Evolutionary conservation across 352 stramenopile species (phyloP), one percentile per base, ranked within the genome.

Genomic region (Thalassiosira gravida): DNA sequence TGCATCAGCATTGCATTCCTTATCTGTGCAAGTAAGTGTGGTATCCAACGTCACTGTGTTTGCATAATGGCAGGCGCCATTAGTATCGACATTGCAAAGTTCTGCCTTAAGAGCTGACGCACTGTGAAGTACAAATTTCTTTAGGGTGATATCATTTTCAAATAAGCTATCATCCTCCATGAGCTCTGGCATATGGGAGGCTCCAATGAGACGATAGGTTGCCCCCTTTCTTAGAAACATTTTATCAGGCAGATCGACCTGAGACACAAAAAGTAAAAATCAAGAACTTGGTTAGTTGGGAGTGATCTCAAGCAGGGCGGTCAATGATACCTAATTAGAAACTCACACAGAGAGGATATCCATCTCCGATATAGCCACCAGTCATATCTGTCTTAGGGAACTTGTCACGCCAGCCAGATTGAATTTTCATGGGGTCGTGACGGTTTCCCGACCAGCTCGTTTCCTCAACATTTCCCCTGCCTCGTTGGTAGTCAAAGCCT

Each of bases 341-440:
- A 66, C 39, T 59, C 35, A 67, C 69, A 62, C 80, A 87, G 11
- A 87, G 66, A 20, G 80, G 80, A 74, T 79, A 83, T 9, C 37
- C 37, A 55, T 92, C 86, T 29, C 84, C 89, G 47, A 92, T 81
- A 67, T 90, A 92, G 49, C 73, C 81, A 32, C 80, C 75, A 37
- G 57, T 71, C 16, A 95, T 72, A 52, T 83, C 80, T 55, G 62
- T 77, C 67, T 94, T 93, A 3, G 87, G 84, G 61, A 92, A 93
- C 32, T 79, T 76, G 50, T 93, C 87, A 24, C 87, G 74, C 76
- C 82, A 92, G 3, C 32, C 53, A 30, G 70, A 50, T 56, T 86
- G 39, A 13, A 94, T 90, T 55, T 73, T 79, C 82, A 93, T 90
- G 7, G 85, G 86, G 68, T 94, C 89, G 42, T 91, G 61, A 16